These are phyloP conservation scores for Podaxis sp. DNA, from an alignment of 768 basidiomycete genomes.

Conservation along the genomic window DNA sequence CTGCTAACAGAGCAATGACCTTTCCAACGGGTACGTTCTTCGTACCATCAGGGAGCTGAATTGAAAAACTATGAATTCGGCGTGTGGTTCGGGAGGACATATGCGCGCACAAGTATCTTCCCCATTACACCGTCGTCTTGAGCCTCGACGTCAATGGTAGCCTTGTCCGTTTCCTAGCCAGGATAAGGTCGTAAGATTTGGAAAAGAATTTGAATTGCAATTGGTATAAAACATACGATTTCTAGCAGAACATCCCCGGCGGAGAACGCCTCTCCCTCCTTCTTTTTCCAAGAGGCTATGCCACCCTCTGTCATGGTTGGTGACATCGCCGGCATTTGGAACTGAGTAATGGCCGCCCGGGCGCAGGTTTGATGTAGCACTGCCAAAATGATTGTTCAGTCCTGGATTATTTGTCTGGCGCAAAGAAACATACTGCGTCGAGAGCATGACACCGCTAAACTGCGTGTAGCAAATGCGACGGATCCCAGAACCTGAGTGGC, in stretches of 20 bases:
- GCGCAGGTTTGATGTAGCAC: constrained; percentile 19
- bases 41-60: constrained; percentile 60
- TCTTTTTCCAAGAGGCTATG: constrained; percentile 88
- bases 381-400: constrained; percentile 6
- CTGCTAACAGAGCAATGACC: constrained; percentile 88
- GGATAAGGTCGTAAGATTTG: constrained; percentile 1
- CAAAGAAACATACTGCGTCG: constrained; percentile 17
- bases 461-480: constrained; percentile 2
- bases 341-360: constrained; percentile 17
- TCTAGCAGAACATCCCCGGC: constrained; percentile 88
- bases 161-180: constrained; percentile 86
- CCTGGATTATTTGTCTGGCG: neutral
- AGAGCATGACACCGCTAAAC: neutral
- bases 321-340: constrained; percentile 91
- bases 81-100: neutral
- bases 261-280: constrained; percentile 75
- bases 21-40: constrained; percentile 87
- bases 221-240: constrained; percentile 58
- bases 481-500: constrained; percentile 12
- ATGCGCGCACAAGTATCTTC: constrained; percentile 78
- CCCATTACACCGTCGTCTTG: constrained; percentile 95
- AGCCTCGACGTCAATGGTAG: constrained; percentile 98
- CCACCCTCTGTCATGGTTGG: constrained; percentile 97
- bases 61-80: neutral
- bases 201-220: constrained; percentile 4